Percentiles rank a stretch among this genome's conserved stretches.
phyloP scores from a whole-genome alignment of 2,329 filamentous ascomycete species.

The Colletotrichum horii region DNA sequence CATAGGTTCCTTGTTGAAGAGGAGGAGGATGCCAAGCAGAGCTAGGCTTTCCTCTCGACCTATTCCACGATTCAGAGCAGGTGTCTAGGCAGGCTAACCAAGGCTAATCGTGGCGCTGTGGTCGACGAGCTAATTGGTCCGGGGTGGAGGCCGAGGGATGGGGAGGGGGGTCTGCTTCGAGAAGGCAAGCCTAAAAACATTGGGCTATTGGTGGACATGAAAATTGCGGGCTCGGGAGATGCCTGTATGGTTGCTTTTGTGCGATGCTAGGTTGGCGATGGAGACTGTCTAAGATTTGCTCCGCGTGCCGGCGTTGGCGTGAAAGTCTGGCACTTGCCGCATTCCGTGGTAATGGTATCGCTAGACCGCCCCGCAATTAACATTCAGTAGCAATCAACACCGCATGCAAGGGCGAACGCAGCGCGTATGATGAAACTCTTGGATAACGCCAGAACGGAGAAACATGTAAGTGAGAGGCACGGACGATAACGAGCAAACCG shows the following conservation, averaged over 20 bases:
- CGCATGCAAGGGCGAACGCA: background rate
- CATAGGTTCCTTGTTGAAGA: background rate
- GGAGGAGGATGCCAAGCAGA: background rate
- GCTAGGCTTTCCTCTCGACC: background rate
- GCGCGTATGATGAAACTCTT: background rate
- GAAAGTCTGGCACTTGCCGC: background rate
- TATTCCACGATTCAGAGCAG: background rate
- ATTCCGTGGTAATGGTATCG: background rate
- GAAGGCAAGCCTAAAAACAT: background rate
- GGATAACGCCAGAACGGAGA: background rate
- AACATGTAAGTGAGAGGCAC: background rate
- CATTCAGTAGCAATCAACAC: background rate
- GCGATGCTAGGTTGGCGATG: background rate
- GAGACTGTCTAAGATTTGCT: slow-evolving; percentile 5
- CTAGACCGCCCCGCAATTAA: background rate
- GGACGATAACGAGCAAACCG: background rate
- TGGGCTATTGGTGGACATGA: background rate
- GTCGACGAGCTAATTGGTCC: background rate
- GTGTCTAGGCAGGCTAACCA: background rate
- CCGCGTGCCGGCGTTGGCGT: slow-evolving; percentile 6
- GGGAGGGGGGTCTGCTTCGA: background rate
- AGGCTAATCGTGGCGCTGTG: background rate
- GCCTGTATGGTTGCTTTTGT: background rate
- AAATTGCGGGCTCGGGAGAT: background rate
- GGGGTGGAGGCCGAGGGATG: background rate